phyloP scores from a whole-genome alignment of 139 green algal genomes.

The Coccomyxa sp. region DNA sequence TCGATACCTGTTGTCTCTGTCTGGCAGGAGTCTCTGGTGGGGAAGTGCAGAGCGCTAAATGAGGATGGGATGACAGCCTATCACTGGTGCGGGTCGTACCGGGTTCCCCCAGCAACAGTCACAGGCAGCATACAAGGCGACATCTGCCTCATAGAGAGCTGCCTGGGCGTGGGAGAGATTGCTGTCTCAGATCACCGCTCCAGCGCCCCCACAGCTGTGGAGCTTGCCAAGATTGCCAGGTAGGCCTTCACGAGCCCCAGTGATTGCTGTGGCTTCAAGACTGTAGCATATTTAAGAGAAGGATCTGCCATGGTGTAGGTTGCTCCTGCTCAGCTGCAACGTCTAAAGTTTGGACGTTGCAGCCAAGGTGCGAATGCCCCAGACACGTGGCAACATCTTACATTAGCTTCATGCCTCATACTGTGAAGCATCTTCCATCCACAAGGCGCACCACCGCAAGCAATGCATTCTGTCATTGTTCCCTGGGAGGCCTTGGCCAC shows the following conservation, averaged over 20 bases:
- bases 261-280: too few species aligned
- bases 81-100: slow-evolving; percentile 35
- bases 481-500: too few species aligned
- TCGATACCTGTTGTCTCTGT: neutral
- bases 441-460: too few species aligned
- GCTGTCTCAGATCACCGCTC: slow-evolving; percentile 43
- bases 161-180: slow-evolving; percentile 42
- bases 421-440: too few species aligned
- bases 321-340: too few species aligned
- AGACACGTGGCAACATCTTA: neutral
- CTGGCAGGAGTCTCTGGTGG: slow-evolving; percentile 28
- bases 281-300: too few species aligned
- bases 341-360: too few species aligned
- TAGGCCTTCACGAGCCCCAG: neutral
- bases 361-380: neutral
- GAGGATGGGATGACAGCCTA: slow-evolving; percentile 31
- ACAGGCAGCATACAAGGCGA: slow-evolving; percentile 30
- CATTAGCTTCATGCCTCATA: too few species aligned
- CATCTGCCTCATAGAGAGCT: slow-evolving; percentile 24
- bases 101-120: slow-evolving; percentile 22
- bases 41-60: slow-evolving; percentile 26
- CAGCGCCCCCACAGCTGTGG: slow-evolving; percentile 11
- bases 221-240: slow-evolving; percentile 30
- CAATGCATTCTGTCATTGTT: too few species aligned
- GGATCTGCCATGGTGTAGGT: too few species aligned